Percentiles rank a stretch among this genome's conserved stretches.
phyloP scores from a whole-genome alignment of 345 rosid species.

The Raphanus sativus region DNA sequence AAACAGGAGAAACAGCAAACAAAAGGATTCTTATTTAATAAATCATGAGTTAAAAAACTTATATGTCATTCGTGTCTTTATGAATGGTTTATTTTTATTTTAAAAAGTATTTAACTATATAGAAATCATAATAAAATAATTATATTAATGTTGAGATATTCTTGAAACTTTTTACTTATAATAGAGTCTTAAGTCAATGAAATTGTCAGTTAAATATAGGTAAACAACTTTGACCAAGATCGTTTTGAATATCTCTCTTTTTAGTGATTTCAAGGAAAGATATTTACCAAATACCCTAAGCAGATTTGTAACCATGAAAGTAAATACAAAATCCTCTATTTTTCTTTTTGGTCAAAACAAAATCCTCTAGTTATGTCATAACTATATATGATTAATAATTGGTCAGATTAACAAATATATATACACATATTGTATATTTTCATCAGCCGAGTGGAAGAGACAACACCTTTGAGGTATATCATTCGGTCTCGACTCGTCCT shows the following conservation, averaged over 20 bases:
- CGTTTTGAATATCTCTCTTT: background rate
- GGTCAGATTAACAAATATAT: background rate
- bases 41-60: background rate
- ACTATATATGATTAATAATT: background rate
- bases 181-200: background rate
- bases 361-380: background rate
- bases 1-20: background rate
- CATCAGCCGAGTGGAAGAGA: background rate
- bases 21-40: background rate
- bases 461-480: background rate
- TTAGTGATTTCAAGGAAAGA: background rate
- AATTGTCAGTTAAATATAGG: background rate
- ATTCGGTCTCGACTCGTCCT: background rate
- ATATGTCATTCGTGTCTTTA: background rate
- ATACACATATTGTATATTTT: background rate
- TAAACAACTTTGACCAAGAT: background rate
- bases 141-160: background rate
- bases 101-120: no score
- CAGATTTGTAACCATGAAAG: background rate
- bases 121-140: background rate
- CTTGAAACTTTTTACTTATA: background rate
- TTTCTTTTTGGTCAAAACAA: no score
- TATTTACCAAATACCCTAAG: background rate
- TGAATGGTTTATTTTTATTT: background rate
- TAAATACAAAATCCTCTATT: background rate